phyloP scores from a whole-genome alignment of 2,329 filamentous ascomycete genomes.

The Monosporascus cannonballus region DNA sequence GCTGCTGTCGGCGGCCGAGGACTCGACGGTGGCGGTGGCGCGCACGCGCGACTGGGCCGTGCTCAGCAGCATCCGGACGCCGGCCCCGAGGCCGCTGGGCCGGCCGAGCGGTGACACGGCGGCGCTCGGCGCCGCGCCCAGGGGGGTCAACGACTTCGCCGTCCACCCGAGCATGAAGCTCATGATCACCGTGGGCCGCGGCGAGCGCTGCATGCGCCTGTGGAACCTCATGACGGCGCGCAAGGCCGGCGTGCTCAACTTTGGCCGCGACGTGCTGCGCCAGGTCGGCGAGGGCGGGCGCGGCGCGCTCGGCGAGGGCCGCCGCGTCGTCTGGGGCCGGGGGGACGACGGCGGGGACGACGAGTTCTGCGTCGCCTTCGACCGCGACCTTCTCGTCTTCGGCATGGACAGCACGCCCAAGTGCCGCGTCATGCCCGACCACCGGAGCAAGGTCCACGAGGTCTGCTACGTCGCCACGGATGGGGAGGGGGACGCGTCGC shows the following conservation, averaged over 20 bases:
- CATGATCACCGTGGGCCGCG: constrained; percentile 87
- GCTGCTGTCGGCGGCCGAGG: constrained; percentile 80
- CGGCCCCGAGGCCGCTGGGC: constrained; percentile 72
- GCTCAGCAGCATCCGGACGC: constrained; percentile 82
- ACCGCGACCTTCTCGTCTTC: constrained; percentile 77
- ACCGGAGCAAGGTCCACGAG: constrained; percentile 76
- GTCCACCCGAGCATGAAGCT: constrained; percentile 95
- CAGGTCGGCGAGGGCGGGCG: constrained; percentile 72
- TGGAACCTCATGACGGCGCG: constrained; percentile 98
- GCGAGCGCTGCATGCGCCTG: constrained; percentile 84
- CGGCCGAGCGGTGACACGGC: constrained; percentile 88
- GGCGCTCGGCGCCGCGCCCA: constrained; percentile 69
- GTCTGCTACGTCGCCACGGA: constrained; percentile 62
- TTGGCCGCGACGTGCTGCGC: constrained; percentile 64
- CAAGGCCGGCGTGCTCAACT: constrained; percentile 89
- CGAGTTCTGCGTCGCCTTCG: constrained; percentile 85
- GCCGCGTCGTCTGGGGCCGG: constrained; percentile 73
- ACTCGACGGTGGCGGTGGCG: constrained; percentile 85
- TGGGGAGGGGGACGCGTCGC: constrained; percentile 39
- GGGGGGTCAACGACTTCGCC: constrained; percentile 91
- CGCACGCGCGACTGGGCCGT: constrained; percentile 85
- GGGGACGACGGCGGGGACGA: constrained; percentile 56
- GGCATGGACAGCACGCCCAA: constrained; percentile 81
- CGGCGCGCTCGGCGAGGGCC: constrained; percentile 74
- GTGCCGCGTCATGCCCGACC: constrained; percentile 63